Conservation (phyloP, 192 early-diverging fungal species). For the Phycomyces blakesleeanus region DNA sequence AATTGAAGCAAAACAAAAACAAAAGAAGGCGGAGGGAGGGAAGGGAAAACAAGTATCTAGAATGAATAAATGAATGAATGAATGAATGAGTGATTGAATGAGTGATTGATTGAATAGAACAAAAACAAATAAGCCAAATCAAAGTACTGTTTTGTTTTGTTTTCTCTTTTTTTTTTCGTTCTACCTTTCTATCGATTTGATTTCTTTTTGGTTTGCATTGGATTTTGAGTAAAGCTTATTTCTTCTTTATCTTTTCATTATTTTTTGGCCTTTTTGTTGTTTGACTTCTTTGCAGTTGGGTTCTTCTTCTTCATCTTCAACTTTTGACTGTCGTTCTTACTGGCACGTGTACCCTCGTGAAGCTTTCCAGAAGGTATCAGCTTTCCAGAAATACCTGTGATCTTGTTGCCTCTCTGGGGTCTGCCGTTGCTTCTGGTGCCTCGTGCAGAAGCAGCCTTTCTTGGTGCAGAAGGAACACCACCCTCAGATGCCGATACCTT, state of each 20-base stretch:
- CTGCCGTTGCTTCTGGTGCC: constrained; percentile 31
- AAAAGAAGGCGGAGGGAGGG: too few relatives aligned
- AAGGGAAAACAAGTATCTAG: too few relatives aligned
- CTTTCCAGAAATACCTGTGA: constrained; percentile 29
- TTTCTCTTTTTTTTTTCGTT: too few relatives aligned
- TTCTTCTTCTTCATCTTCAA: constrained; percentile 19
- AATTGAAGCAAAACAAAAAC: too few relatives aligned
- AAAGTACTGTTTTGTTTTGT: too few relatives aligned
- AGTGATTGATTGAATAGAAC: too few relatives aligned
- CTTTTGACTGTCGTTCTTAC: constrained; percentile 36
- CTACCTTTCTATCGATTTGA: too few relatives aligned
- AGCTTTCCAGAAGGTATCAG: constrained; percentile 22
- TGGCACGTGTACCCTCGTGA: constrained; percentile 54
- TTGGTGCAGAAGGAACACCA: constrained; percentile 8
- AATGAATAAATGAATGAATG: too few relatives aligned
- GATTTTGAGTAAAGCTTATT: too few relatives aligned
- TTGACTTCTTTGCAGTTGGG: constrained; percentile 1
- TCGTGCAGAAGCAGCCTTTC: constrained; percentile 19
- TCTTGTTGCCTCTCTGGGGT: constrained; percentile 18
- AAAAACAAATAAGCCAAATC: too few relatives aligned
- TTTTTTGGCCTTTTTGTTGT: constrained; percentile 12
- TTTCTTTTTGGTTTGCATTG: too few relatives aligned
- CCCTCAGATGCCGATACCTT: constrained; percentile 28
- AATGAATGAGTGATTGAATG: too few relatives aligned
- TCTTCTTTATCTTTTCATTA: background rate